phyloP scores from a whole-genome alignment of 352 stramenopile genomes.

The Globisporangium mamillatum region DNA sequence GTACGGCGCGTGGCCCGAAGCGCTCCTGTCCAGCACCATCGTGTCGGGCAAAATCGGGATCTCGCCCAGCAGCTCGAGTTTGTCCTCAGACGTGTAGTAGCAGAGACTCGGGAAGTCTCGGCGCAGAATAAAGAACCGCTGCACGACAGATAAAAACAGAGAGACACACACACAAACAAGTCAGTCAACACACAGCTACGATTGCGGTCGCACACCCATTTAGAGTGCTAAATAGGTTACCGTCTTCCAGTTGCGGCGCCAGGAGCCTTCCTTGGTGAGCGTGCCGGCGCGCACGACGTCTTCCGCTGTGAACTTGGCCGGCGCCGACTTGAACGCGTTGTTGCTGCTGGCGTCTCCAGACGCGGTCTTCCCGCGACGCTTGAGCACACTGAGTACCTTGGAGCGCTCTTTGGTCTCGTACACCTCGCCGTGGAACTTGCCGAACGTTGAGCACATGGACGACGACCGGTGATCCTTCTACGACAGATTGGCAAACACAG shows the following conservation, averaged over 20 bases:
- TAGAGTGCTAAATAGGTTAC: constrained; percentile 16
- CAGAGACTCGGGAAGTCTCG: constrained; percentile 69
- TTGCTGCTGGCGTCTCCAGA: constrained; percentile 16
- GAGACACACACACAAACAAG: not conserved
- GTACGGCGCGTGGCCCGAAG: constrained; percentile 49
- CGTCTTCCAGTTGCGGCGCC: constrained; percentile 85
- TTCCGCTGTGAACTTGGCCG: constrained; percentile 67
- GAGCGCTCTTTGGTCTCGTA: constrained; percentile 80
- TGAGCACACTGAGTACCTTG: constrained; percentile 72
- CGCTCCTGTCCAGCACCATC: constrained; percentile 68
- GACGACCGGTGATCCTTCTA: constrained; percentile 20
- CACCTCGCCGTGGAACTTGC: constrained; percentile 71
- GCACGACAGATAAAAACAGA: not conserved
- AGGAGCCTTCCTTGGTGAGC: constrained; percentile 78
- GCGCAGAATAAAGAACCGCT: constrained; percentile 80
- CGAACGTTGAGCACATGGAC: constrained; percentile 49
- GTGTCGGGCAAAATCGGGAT: constrained; percentile 72
- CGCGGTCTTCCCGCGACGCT: constrained; percentile 49
- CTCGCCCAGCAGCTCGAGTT: constrained; percentile 70
- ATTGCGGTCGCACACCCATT: not conserved
- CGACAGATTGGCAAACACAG: not conserved
- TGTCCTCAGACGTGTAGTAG: constrained; percentile 84
- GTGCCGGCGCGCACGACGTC: constrained; percentile 59
- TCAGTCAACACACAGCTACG: not conserved
- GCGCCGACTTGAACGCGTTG: constrained; percentile 23